phyloP scores from a whole-genome alignment of 495 filamentous ascomycete genomes.

The Bacidia rubella region DNA sequence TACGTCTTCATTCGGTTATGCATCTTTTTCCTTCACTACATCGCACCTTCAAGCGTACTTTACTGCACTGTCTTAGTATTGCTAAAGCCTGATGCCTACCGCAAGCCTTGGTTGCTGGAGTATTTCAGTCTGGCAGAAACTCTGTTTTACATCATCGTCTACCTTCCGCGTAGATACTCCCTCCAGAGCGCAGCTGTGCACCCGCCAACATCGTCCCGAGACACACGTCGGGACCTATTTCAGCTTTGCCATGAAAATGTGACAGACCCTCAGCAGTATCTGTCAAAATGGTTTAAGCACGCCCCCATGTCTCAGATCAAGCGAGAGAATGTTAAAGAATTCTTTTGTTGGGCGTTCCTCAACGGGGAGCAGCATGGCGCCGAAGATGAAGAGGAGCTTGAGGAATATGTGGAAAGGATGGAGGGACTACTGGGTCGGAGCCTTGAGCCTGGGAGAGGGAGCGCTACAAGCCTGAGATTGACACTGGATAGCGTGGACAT shows the following conservation, averaged over 20 bases:
- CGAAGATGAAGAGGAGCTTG: conserved; percentile 41
- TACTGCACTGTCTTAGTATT: conserved; percentile 28
- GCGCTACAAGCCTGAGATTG: conserved; percentile 40
- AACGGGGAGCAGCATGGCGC: conserved; percentile 21
- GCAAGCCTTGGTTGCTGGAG: conserved; percentile 17
- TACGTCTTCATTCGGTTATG: conserved; percentile 33
- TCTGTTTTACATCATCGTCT: conserved; percentile 41
- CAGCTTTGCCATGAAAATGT: conserved; percentile 39
- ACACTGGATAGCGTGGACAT: conserved; percentile 51
- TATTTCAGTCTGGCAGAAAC: conserved; percentile 32
- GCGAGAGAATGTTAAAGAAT: conserved; percentile 45
- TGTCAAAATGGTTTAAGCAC: conserved; percentile 50
- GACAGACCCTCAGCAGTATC: conserved; percentile 40
- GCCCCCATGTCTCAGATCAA: conserved; percentile 45
- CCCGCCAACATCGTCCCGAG: conserved; percentile 31
- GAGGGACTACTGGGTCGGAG: conserved; percentile 35
- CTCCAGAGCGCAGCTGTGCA: conserved; percentile 39
- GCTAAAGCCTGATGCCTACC: conserved; percentile 18
- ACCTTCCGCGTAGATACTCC: conserved; percentile 35
- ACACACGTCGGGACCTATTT: conserved; percentile 37
- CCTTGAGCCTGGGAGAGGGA: conserved; percentile 38
- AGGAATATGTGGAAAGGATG: conserved; percentile 36
- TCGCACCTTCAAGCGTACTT: conserved; percentile 37
- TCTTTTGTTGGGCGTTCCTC: conserved; percentile 19
- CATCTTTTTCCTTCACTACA: conserved; percentile 38